phyloP scores from a whole-genome alignment of 352 stramenopile genomes.

The Blastocystis sp. region DNA sequence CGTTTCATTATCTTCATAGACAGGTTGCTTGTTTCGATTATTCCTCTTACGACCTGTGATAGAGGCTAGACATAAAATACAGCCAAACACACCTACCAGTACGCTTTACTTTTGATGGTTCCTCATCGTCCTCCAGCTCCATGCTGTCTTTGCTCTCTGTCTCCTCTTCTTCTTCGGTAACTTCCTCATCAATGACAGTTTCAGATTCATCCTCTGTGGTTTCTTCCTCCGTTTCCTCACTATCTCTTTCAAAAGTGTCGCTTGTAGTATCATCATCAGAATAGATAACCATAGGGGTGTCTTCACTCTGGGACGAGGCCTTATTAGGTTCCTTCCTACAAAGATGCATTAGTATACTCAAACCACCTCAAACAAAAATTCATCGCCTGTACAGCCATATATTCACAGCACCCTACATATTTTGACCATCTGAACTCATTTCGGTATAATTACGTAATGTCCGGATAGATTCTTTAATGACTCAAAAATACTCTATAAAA shows the following conservation, averaged over 20 bases:
- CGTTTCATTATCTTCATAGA: neutral
- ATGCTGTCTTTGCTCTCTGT: neutral
- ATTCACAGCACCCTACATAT: neutral
- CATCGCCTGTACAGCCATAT: neutral
- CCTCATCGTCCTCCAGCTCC: constrained; percentile 44
- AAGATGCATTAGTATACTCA: neutral
- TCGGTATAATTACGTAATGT: neutral
- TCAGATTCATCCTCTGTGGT: neutral
- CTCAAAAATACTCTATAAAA: neutral
- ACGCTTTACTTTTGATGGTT: neutral
- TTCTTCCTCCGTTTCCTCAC: constrained; percentile 20
- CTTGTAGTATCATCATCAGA: neutral
- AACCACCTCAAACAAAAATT: neutral
- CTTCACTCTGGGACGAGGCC: neutral
- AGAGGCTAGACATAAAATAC: neutral
- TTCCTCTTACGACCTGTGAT: neutral
- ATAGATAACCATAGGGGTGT: neutral
- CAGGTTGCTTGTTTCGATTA: neutral
- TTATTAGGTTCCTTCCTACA: neutral
- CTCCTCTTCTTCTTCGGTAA: constrained; percentile 13
- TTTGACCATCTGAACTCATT: neutral
- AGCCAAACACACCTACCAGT: neutral
- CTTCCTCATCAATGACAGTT: neutral
- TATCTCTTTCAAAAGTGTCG: constrained; percentile 4
- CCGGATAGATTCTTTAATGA: neutral